Evolutionary conservation across 116 monocot species (phyloP), one percentile per base, ranked within the genome.

Genomic region (Papilionanthe hybrid): DNA sequence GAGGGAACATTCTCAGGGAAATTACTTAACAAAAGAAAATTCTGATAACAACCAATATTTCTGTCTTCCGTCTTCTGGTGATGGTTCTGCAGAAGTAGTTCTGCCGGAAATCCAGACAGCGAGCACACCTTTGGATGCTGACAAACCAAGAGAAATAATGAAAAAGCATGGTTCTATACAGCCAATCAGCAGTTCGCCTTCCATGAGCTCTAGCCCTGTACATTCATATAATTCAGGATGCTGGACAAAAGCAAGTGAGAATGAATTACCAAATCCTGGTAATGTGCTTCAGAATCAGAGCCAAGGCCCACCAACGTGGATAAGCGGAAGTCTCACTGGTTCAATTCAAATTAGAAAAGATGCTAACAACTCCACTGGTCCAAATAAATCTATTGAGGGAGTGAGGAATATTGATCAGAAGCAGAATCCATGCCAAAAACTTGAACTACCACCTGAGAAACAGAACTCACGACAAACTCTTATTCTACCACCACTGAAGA

Each of bases 121-220:
- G 10, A 15, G 48, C 55, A 17, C 65, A 41, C 50, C 42, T 13
- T 81, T 43, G 10, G 72, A 84, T 78, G 29, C 29, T 86, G 71
- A 37, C 13, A 78, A 84, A 42, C 72, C 27, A 12, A 79, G 83
- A 72, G 9, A 42, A 53, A 37, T 43, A 4, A 80, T 9, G 10
- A 77, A 72, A 58, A 63, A 68, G 28, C 78, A 72, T 47, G 85
- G 67, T 77, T 72, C 66, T 77, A 60, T 20, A 42, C 77, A 78
- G 80, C 82, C 81, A 76, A 30, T 79, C 10, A 72, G 79, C 30
- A 80, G 81, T 81, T 82, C 85, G 66, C 86, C 83, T 37, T 86
- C 87, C 50, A 79, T 81, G 67, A 84, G 81, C 41, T 78, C 82
- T 4, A 93, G 90, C 48, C 83, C 86, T 82, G 82, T 65, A 45